Evolutionary conservation across 2,329 filamentous ascomycete species (phyloP), one percentile per base, ranked within the genome.

Genomic region (Ascochyta rabiei): DNA sequence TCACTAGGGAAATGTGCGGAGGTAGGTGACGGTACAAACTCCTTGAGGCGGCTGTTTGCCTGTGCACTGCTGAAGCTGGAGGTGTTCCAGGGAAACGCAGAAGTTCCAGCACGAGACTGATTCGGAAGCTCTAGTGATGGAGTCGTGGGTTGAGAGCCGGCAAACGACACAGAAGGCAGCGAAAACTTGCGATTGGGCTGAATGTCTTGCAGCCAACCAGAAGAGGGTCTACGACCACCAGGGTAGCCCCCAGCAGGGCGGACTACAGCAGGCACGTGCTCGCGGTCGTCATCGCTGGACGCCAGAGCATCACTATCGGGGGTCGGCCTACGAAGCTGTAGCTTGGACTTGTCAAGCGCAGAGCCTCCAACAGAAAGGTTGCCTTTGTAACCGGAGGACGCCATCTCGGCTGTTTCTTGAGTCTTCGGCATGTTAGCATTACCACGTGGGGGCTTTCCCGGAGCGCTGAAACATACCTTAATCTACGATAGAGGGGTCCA

Each of bases 301-400:
- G 89, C 92, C 56, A 98, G 80, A 46, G 91, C 93, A 73, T 98
- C 93, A 3, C 93, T 97, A 72, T 98, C 95, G 19, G 93, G 93
- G 1, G 93, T 97, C 7, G 91, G 92, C 48, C 90, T 89, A 66
- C 93, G 86, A 51, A 87, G 83, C 50, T 80, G 79, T 30, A 80
- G 73, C 67, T 90, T 89, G 44, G 89, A 81, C 73, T 92, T 95
- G 45, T 93, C 90, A 13, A 69, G 64, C 1, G 66, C 61, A n/a
- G 66, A 61, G 15, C 66, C 65, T 31, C 64, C 62, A 38, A 69
- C 68, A 7, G 71, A 61, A 35, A 74, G 50, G 33, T 62, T 62
- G 50, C 64, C 61, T 52, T 73, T 74, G 54, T 65, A 73, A 10
- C 58, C 44, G 18, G 59, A 62, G 12, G 66, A 57, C 33, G 60